Base-by-base conservation (phyloP, 2,329 filamentous ascomycete species). In the Penicillium sp. region DNA sequence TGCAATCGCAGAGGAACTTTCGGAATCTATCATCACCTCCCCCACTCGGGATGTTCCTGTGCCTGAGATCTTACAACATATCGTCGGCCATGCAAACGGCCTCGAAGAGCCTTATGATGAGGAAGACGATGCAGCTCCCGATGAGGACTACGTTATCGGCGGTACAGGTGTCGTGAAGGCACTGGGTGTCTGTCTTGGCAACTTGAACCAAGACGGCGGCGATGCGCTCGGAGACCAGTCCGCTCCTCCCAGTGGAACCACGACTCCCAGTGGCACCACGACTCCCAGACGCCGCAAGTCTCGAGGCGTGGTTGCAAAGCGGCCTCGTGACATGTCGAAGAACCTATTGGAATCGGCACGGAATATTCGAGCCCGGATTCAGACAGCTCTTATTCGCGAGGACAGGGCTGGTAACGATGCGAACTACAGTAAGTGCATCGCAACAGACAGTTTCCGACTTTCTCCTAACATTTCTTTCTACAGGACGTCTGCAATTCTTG, bases 151-250 rank as follows among this genome's bases (percentile, higher is more conserved):
- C 77, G 93, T 98, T 49, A 95, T 98, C 71, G 93, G 94, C 22
- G 94, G 94, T 17, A 97, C 93, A 0, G 95, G 94, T 28, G 92
- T 99, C 1, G 94, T 96, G 53, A 97, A 97, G 79, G 95, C 95
- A 4, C 83, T 99, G 50, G 89, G 92, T 58, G 96, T 96, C 71
- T 97, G 93, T 72, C 82, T 99, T 54, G 89, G 92, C 69, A 96
- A 96, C 73, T 88, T 91, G 62, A 85, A 86, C 58, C 85, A 89
- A 56, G 86, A 33, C 80, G 86, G 65, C 35, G 47, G 63, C 38
- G 70, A 73, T 56, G 57, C 70, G 54, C 68, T 70, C 13, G 76
- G 74, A 6, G 79, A 80, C 50, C 68, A 72, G 19, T 80, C 79
- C 66, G 71, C 75, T 57, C 74, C 80, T n/a, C 73, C 76, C 0